These are phyloP conservation scores for Tetradesmus obliquus DNA, from an alignment of 139 green algal species.

Conservation along the genomic window DNA sequence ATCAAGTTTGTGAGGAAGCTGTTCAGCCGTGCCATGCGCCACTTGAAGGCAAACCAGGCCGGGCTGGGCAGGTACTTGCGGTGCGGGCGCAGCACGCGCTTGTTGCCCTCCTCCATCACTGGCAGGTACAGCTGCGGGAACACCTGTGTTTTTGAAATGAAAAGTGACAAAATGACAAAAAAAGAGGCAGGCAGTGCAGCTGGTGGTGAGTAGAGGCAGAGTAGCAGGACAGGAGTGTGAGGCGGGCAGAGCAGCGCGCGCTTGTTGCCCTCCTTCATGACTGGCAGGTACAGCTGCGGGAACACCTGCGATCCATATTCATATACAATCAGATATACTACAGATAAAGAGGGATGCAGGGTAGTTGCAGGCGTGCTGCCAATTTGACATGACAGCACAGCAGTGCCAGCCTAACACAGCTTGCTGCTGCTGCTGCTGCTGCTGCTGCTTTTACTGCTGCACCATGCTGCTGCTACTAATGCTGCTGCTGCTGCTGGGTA, in stretches of 20 bases:
- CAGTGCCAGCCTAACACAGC: no score
- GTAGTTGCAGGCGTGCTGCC: no score
- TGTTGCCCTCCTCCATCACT: conserved; percentile 95
- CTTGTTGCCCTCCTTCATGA: conserved; percentile 95
- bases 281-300: conserved; percentile 91
- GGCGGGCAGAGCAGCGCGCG: conserved; percentile 70
- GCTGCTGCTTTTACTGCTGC: background rate
- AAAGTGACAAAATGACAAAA: background rate
- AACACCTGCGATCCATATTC: conserved; percentile 77
- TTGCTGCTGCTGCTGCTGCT: background rate
- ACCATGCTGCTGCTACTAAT: no score
- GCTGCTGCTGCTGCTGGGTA: no score
- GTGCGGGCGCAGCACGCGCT: conserved; percentile 86
- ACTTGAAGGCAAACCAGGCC: conserved; percentile 60
- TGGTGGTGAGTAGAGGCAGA: background rate
- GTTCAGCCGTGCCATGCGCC: conserved; percentile 72
- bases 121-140: conserved; percentile 95
- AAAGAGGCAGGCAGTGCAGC: no score
- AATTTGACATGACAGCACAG: background rate
- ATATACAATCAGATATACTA: no score
- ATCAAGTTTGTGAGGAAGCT: conserved; percentile 72
- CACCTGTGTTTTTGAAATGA: conserved; percentile 65
- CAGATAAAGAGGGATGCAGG: no score
- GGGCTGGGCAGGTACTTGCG: conserved; percentile 81
- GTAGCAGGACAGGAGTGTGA: background rate